A percentile compares a stretch with the other conserved stretches of the same genome.
Evolutionary conservation across 192 early-diverging fungal genomes (phyloP).

Genomic region (Podila horticola): DNA sequence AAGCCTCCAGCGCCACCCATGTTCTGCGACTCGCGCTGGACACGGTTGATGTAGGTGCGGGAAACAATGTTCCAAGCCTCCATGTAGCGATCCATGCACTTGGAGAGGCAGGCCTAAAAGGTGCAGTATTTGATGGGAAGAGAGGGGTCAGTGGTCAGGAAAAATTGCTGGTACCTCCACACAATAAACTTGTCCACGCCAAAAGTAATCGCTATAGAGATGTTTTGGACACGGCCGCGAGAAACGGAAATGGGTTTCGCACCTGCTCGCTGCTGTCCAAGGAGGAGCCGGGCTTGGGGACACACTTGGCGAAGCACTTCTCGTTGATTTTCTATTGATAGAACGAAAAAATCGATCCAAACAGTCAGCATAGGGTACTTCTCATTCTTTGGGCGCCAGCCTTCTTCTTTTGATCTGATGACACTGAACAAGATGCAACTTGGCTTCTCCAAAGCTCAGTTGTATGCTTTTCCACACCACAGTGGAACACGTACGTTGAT

Average conservation of each 20-base stretch:
- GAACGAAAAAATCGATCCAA: neutral
- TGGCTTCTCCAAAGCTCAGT: neutral
- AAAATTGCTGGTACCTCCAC: too few species aligned
- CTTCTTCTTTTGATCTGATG: neutral
- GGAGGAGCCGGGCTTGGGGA: conserved; percentile 75
- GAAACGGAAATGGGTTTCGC: neutral
- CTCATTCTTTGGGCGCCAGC: too few species aligned
- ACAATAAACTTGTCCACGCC: too few species aligned
- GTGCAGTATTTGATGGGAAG: too few species aligned
- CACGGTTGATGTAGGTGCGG: conserved; percentile 75
- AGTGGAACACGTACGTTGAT: conserved; percentile 66
- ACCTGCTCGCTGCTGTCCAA: conserved; percentile 79
- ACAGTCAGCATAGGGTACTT: neutral
- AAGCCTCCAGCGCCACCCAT: conserved; percentile 43
- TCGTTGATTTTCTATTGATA: conserved; percentile 81
- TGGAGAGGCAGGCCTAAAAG: conserved; percentile 70
- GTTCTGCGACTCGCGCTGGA: conserved; percentile 74
- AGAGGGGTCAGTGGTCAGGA: too few species aligned
- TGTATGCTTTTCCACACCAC: neutral
- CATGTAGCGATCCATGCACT: conserved; percentile 91
- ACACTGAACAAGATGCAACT: too few species aligned
- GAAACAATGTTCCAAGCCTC: conserved; percentile 89
- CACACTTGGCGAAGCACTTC: conserved; percentile 88
- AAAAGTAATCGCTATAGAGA: too few species aligned
- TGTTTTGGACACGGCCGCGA: too few species aligned